Conservation (phyloP, 106 monocot genomes). For the Triglochin maritima region DNA sequence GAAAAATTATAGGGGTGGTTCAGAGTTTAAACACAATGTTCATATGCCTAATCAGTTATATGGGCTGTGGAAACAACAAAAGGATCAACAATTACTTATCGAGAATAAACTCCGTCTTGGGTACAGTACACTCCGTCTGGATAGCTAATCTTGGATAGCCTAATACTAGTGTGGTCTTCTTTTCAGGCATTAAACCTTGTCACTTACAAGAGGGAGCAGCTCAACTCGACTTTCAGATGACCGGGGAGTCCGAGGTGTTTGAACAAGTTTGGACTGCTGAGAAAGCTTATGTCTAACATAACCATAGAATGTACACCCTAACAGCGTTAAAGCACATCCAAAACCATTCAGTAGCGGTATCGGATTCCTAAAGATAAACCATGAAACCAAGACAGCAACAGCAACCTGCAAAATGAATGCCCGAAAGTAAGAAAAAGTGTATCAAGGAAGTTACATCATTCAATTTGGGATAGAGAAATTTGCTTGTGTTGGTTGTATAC, state of each 20-base stretch:
- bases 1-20: too few relatives aligned
- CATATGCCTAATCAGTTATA: too few relatives aligned
- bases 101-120: too few relatives aligned
- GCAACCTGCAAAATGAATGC: constrained; percentile 46
- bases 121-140: too few relatives aligned
- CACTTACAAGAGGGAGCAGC: constrained; percentile 64
- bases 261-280: constrained; percentile 17
- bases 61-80: too few relatives aligned
- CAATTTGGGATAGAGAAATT: too few relatives aligned
- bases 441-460: not conserved
- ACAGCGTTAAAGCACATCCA: constrained; percentile 77
- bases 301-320: constrained; percentile 91
- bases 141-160: too few relatives aligned
- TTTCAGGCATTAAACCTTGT: constrained; percentile 14
- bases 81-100: too few relatives aligned
- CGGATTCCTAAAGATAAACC: constrained; percentile 87
- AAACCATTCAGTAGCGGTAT: constrained; percentile 69
- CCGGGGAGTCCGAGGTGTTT: constrained; percentile 22
- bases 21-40: too few relatives aligned
- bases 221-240: constrained; percentile 31
- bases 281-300: constrained; percentile 75
- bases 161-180: too few relatives aligned
- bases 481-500: constrained; percentile 7
- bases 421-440: not conserved
- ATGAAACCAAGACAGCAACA: constrained; percentile 84